These are phyloP conservation scores for Penicillium subrubescens DNA, from an alignment of 495 filamentous ascomycete genomes.

Conservation along the genomic window DNA sequence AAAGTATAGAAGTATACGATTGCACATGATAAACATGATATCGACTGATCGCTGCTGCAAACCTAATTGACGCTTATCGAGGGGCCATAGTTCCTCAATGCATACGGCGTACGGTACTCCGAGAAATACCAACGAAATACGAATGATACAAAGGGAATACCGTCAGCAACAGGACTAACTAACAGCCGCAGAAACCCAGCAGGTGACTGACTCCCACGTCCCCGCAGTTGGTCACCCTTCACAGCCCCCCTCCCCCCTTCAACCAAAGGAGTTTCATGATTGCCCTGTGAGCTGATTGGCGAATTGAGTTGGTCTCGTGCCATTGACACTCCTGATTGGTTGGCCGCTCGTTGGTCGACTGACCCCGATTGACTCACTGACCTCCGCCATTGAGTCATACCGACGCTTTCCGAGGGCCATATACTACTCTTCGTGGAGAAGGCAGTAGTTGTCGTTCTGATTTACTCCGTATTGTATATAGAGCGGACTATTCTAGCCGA, in stretches of 20 bases:
- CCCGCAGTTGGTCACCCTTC: slow-evolving; percentile 17
- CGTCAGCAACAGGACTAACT: background rate
- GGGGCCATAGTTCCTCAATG: background rate
- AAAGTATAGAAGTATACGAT: background rate
- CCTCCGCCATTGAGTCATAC: slow-evolving; percentile 9
- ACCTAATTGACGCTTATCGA: background rate
- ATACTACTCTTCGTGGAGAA: background rate
- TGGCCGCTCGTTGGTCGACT: background rate
- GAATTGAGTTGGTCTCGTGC: background rate
- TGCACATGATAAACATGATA: background rate
- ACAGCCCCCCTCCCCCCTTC: background rate
- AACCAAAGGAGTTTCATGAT: background rate
- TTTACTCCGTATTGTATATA: no score
- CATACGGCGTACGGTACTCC: background rate
- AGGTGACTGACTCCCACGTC: slow-evolving; percentile 8
- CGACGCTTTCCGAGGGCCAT: background rate
- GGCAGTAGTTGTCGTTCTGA: background rate
- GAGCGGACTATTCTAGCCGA: background rate
- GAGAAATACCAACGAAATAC: background rate
- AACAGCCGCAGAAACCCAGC: background rate
- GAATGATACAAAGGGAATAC: background rate
- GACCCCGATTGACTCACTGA: slow-evolving; percentile 9
- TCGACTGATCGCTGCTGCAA: background rate
- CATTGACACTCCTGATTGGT: background rate
- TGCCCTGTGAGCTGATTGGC: background rate